Base-by-base conservation (phyloP, 805 yeast genomes). In the Wickerhamiella brachini region DNA sequence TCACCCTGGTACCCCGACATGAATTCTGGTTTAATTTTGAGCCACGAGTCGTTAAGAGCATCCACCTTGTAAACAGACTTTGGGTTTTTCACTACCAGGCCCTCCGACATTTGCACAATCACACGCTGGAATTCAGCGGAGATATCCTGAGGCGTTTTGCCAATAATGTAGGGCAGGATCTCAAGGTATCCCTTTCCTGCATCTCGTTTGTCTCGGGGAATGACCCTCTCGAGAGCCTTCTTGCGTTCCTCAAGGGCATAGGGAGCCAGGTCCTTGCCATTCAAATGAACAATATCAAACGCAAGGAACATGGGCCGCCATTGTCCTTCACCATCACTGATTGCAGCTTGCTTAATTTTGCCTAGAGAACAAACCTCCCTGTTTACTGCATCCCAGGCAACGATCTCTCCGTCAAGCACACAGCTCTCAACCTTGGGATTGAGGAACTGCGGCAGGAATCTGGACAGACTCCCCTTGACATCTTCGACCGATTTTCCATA, bases 11-110 rank as follows among this genome's bases (percentile, higher is more conserved):
- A 86, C 7, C 63, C 63, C 51, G 80, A 83, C 49, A 88, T 69
- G 61, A 88, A 89, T 57, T 89, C 96, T 0, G 97, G 97, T 63
- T 90, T 90, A 1, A 90, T 76, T 61, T 90, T 90, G 15, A 87
- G 70, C 95, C 97, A 90, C n/a, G 73, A 67, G 17, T 74, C 76
- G 44, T 73, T 72, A 48, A 87, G 68, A 34, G 73, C 75, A n/a
- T 79, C 85, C 15, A 84, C 72, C 2, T 67, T 62, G 62, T 90
- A 90, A 15, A 63, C 67, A 1, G 83, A 72, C 12, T 68, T 64
- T 0, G 79, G 75, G 55, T 79, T 74, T 62, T 90, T 90, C 41
- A 90, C 65, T 51, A 90, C 77, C 8, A 90, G 68, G 0, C 98
- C 98, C 64, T 90, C 98, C 20, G 86, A 76, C 48, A 83, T 54